These are phyloP conservation scores for Citrus medica DNA, from an alignment of 345 rosid species.

Conservation along the genomic window DNA sequence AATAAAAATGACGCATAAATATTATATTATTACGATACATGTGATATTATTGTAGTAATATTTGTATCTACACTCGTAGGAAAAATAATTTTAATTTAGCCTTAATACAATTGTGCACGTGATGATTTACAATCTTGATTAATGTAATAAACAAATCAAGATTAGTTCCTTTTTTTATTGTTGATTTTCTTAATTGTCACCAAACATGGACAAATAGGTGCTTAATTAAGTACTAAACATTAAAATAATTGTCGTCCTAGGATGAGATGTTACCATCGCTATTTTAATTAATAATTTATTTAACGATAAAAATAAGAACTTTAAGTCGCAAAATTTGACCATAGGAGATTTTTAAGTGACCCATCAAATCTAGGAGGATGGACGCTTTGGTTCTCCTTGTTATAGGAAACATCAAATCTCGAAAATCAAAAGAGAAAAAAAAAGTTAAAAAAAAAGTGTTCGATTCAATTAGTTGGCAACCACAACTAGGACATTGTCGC, in stretches of 20 bases:
- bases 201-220: background rate
- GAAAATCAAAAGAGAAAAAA: background rate
- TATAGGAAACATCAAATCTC: conserved; percentile 6
- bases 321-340: conserved; percentile 6
- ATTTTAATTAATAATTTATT: background rate
- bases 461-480: conserved; percentile 10
- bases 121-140: background rate
- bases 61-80: fast-evolving
- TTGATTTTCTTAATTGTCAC: background rate
- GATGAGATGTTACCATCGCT: background rate
- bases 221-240: background rate
- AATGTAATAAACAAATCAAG: background rate
- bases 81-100: background rate
- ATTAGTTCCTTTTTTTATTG: background rate
- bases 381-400: background rate
- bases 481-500: background rate
- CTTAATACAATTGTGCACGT: too few relatives aligned
- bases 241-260: background rate
- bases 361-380: background rate
- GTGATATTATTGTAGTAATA: too few relatives aligned
- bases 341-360: background rate
- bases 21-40: too few relatives aligned
- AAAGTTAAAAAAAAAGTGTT: background rate
- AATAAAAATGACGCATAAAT: too few relatives aligned
- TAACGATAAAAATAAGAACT: too few relatives aligned